Base-by-base conservation (phyloP, 352 stramenopile genomes). In the Phytophthora rubi region DNA sequence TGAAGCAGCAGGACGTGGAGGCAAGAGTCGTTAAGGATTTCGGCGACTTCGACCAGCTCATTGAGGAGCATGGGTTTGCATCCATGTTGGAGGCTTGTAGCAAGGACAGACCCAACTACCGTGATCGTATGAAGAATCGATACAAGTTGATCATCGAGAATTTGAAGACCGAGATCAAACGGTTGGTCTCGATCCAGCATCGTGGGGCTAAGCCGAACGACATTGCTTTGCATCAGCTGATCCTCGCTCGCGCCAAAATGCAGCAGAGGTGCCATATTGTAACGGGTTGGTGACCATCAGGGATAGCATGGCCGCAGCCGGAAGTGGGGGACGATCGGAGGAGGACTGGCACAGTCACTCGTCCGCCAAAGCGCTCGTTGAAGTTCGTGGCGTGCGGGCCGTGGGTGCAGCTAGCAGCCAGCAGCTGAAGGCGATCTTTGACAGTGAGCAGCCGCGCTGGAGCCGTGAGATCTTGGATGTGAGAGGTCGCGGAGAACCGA, bases 21-120 rank as follows among this genome's bases (percentile, higher is more conserved):
- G 44, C 56, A 7, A 45, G 56, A 2, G 13, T 62, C 12, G 10
- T 6, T 13, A 62, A 48, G n/a, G 55, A 62, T 28, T 62, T 54
- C n/a, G 26, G 35, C 42, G 56, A 62, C 10, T 48, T 53, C n/a
- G 39, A 62, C 30, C 42, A n/a, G 6, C 6, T 62, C 9, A 45
- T 62, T 2, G 56, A 62, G n/a, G 56, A 62, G 23, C 37, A 30
- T 33, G 52, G 30, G 6, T 57, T 57, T 53, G 16, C 10, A 0
- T 10, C 12, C 9, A 55, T 55, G 49, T 10, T 55, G 1, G 49
- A 1, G 12, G 49, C 12, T 15, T 6, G 49, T 23, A 26, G 28
- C 9, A 32, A 2, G 56, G 3, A 53, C 23, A 10, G 7, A 18
- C 37, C 37, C 13, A 26, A 47, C 26, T 63, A 55, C 30, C 57